These are phyloP conservation scores for Ceratocystis eucalypticola DNA, from an alignment of 2,329 filamentous ascomycete genomes.

Conservation along the genomic window DNA sequence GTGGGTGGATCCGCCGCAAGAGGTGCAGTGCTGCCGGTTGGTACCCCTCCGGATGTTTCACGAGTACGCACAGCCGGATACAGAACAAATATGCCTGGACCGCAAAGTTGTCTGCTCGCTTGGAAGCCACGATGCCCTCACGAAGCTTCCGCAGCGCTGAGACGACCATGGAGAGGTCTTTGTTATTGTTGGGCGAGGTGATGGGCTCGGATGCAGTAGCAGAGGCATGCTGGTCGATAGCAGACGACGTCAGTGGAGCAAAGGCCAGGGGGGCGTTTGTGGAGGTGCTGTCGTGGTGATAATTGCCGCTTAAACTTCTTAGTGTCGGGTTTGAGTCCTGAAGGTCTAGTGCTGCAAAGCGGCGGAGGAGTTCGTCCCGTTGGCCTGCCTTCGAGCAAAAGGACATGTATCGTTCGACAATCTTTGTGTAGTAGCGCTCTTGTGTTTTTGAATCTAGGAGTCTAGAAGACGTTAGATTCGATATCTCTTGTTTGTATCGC, in stretches of 20 bases:
- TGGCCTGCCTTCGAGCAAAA: slow-evolving; percentile 68
- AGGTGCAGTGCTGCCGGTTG: slow-evolving; percentile 74
- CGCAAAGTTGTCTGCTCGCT: slow-evolving; percentile 65
- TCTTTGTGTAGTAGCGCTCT: slow-evolving; percentile 73
- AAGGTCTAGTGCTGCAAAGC: slow-evolving; percentile 51
- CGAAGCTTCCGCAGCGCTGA: slow-evolving; percentile 81
- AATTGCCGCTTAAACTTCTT: background rate
- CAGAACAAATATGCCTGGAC: slow-evolving; percentile 86
- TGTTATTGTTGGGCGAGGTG: slow-evolving; percentile 28
- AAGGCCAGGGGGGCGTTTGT: background rate
- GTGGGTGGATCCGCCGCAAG: slow-evolving; percentile 54
- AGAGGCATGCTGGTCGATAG: background rate
- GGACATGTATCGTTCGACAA: slow-evolving; percentile 76
- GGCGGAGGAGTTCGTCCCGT: slow-evolving; percentile 57
- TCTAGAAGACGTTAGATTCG: slow-evolving; percentile 29
- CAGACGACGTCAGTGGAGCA: slow-evolving; percentile 15
- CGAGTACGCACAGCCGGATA: slow-evolving; percentile 68
- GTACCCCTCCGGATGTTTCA: slow-evolving; percentile 75
- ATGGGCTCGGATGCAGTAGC: background rate
- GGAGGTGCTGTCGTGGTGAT: background rate
- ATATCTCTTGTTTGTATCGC: background rate
- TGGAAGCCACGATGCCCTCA: slow-evolving; percentile 72
- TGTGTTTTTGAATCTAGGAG: slow-evolving; percentile 64
- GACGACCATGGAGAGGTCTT: slow-evolving; percentile 58
- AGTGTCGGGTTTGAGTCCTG: slow-evolving; percentile 9